Base-by-base conservation (phyloP, 2,329 filamentous ascomycete genomes). In the Drechslera avenae region DNA sequence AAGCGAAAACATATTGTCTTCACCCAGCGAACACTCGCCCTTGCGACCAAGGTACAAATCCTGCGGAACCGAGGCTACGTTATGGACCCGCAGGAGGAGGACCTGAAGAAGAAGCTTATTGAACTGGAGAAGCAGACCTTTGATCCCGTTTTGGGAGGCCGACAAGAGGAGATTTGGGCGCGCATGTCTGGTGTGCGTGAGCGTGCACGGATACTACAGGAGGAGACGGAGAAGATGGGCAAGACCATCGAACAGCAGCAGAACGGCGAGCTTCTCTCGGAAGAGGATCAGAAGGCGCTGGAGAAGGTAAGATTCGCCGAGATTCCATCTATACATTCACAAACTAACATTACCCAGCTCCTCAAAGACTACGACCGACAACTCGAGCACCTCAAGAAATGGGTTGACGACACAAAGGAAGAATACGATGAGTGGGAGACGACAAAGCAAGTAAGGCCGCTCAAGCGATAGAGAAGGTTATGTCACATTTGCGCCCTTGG, bases 101-200 rank as follows among this genome's bases (percentile, higher is more conserved):
- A 89, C 59, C 73, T 95, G 37, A 86, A 87, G 72, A 84, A 85
- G 62, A 88, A 89, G 69, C 78, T 95, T 51, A 78, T 86, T 64
- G 79, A 77, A 18, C 77, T 94, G 50, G 88, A 92, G 69, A 83
- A 84, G 65, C 79, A 80, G 42, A 83, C 91, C 21, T 85, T 86
- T 57, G 90, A 94, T 66, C 90, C 90, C 6, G 86, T 86, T 6
- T 80, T 93, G 47, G 83, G 83, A 31, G 89, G 89, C 2, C 79
- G 89, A 59, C 87, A 90, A 68, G 90, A 94, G 73, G 90, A 94
- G 77, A 85, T 94, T 36, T 94, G 90, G 90, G 91, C 89, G 58
- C 80, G 90, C 37, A 83, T 94, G 76, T 87, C 91, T 40, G 83
- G 87, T 31, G 77, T 94, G 39, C 80, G 88, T 57, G 88, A 89